Percentiles rank a stretch among this genome's conserved stretches.
Evolutionary conservation across 2,329 filamentous ascomycete species (phyloP).

Genomic region (Capronia americana): DNA sequence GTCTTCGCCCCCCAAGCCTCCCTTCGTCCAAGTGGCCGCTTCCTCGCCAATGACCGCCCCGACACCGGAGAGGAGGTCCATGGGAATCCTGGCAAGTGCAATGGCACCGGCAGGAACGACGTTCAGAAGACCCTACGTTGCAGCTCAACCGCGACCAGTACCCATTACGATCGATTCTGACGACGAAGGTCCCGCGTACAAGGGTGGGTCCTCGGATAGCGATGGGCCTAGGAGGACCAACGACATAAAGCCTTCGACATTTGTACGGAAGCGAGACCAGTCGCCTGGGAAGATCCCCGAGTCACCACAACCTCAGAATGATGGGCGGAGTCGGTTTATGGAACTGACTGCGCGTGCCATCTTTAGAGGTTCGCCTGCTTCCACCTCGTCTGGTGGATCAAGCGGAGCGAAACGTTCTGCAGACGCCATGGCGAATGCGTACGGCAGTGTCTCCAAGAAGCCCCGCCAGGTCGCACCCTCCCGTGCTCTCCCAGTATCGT

Average conservation of each 20-base stretch:
- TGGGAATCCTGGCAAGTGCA: conserved; percentile 61
- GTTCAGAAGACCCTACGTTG: conserved; percentile 62
- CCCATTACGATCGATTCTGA: conserved; percentile 60
- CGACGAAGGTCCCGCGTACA: conserved; percentile 63
- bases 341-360: conserved; percentile 53
- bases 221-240: conserved; percentile 57
- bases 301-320: conserved; percentile 46
- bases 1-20: conserved; percentile 43
- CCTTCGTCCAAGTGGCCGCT: conserved; percentile 79
- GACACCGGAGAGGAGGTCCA: conserved; percentile 41
- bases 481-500: conserved; percentile 52
- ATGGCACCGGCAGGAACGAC: conserved; percentile 79
- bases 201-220: conserved; percentile 70
- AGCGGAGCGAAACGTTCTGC: conserved; percentile 48
- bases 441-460: conserved; percentile 49
- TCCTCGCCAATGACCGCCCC: conserved; percentile 74
- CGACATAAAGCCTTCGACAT: conserved; percentile 64
- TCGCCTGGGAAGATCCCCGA: conserved; percentile 48
- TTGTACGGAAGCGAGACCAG: conserved; percentile 46
- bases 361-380: conserved; percentile 47
- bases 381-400: conserved; percentile 28
- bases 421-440: conserved; percentile 53
- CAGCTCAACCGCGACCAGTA: conserved; percentile 49
- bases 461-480: conserved; percentile 51
- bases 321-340: conserved; percentile 47